Evolutionary conservation across 805 yeast genomes (phyloP).

Genomic region (Wickerhamiella occidentalis): DNA sequence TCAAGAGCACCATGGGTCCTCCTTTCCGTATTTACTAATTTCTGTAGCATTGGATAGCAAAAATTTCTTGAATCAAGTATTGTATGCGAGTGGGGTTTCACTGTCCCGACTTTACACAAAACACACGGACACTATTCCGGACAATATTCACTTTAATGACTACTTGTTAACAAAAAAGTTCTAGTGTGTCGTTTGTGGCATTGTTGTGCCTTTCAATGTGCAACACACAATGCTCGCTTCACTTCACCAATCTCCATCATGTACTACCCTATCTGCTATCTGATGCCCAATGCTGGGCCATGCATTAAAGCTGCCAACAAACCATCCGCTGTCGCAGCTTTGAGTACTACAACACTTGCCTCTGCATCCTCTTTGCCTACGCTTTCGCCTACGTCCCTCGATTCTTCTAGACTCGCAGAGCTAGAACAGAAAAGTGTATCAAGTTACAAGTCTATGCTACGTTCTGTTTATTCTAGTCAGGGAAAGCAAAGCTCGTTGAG

Average conservation of each 20-base stretch:
- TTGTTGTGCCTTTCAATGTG: neutral
- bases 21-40: slow-evolving; percentile 95
- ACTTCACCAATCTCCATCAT: neutral
- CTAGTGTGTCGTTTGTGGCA: too few species aligned
- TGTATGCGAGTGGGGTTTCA: neutral
- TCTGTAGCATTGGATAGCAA: slow-evolving; percentile 1
- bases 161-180: too few species aligned
- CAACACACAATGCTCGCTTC: too few species aligned
- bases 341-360: neutral
- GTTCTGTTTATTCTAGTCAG: neutral
- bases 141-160: too few species aligned
- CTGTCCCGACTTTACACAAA: neutral
- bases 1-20: slow-evolving; percentile 99
- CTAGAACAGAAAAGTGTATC: neutral
- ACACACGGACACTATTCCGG: too few species aligned
- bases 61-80: too few species aligned
- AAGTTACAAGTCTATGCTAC: neutral
- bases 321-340: neutral
- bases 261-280: neutral
- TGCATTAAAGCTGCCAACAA: neutral
- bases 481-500: neutral
- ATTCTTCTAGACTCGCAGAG: neutral
- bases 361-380: neutral
- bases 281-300: neutral
- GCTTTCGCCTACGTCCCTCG: neutral